Conservation (phyloP, 805 yeast genomes). For the Clavispora phyllophila region DNA sequence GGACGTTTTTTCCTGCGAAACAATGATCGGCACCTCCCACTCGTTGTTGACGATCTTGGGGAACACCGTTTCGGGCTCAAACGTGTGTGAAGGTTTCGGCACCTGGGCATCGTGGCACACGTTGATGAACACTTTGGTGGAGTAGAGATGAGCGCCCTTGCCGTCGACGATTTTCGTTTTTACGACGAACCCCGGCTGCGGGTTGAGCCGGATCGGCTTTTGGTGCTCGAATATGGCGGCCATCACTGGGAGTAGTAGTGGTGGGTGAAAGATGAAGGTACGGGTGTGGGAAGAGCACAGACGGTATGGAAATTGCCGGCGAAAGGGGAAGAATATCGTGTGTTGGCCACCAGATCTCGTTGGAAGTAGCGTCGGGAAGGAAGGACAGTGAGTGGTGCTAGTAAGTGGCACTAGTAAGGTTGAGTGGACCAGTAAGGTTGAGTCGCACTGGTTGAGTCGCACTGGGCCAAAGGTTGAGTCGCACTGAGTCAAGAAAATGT, state of each 20-base stretch:
- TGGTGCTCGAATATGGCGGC: constrained; percentile 15
- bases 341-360: too few species aligned
- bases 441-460: neutral
- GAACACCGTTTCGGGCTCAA: constrained; percentile 54
- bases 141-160: constrained; percentile 25
- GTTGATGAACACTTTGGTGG: constrained; percentile 71
- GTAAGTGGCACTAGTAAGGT: too few species aligned
- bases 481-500: neutral
- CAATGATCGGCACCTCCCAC: constrained; percentile 84
- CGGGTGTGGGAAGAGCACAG: neutral
- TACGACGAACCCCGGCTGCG: constrained; percentile 69
- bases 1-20: constrained; percentile 52
- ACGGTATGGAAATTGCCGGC: too few species aligned
- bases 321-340: too few species aligned
- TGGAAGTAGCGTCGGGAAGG: too few species aligned
- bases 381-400: too few species aligned
- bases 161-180: constrained; percentile 51
- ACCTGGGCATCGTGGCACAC: constrained; percentile 63
- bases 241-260: constrained; percentile 7
- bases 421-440: too few species aligned
- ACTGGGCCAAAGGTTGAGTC: neutral
- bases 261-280: neutral
- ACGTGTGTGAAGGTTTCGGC: constrained; percentile 54
- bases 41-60: constrained; percentile 61
- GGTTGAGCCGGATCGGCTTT: constrained; percentile 26